Evolutionary conservation across 768 basidiomycete species (phyloP), one percentile per base, ranked within the genome.

Genomic region (Leccinum incarnatum): DNA sequence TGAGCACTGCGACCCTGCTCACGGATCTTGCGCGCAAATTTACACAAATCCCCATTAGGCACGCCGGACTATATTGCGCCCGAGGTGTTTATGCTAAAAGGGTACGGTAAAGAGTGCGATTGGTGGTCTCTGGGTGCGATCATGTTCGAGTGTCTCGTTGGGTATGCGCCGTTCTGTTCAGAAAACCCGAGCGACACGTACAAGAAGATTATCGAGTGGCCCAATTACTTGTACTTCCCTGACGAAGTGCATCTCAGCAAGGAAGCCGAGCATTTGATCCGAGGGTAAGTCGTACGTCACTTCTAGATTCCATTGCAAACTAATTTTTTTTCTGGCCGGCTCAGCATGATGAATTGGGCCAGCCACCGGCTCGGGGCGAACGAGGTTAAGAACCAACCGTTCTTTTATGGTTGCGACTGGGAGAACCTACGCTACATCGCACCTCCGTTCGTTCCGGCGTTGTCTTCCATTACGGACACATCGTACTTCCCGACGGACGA

Each of bases 91-190:
- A 76, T 94, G 72, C 89, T 96, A 78, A 90, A 96, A 70, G 96
- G 96, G 5, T 99, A 99, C 67, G 94, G 95, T 50, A 95, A 96
- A 74, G 96, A 98, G 75, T 98, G 96, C 70, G 96, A 99, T 75
- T 99, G 96, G 96, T 99, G 96, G 96, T 98, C 96, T 37, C 77
- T 99, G 56, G 96, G 96, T 12, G 95, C 96, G 5, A 98, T 99
- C 73, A 97, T 95, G 87, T 99, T 95, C 71, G 96, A 99, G 75
- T 98, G 96, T 75, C 80, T 99, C 36, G 94, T 98, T 62, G 96
- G 96, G 60, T 98, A 95, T 72, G 95, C 96, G 15, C 96, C 95
- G 5, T 98, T 98, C 83, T 99, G 96, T 75, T 87, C 94, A 4
- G 95, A 98, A 70, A 94, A 93, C 68, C 95, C 96, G 15, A 91